phyloP scores from a whole-genome alignment of 1,139 yeast species.

The Yamadazyma oceani region DNA sequence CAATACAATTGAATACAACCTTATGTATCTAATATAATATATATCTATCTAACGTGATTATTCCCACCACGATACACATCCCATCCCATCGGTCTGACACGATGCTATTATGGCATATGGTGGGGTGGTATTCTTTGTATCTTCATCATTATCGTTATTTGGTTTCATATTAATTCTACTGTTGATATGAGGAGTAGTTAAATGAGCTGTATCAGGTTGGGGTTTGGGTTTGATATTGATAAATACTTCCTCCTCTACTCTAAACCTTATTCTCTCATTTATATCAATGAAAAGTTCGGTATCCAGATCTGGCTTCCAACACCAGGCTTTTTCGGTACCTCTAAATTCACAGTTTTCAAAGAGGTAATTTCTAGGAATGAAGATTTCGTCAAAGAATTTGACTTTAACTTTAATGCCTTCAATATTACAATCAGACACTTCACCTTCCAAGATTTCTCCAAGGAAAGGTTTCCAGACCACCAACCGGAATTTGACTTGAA shows the following conservation, averaged over 20 bases:
- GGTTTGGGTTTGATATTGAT: slow-evolving; percentile 72
- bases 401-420: slow-evolving; percentile 83
- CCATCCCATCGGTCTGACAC: slow-evolving; percentile 96
- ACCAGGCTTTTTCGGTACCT: slow-evolving; percentile 88
- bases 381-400: slow-evolving; percentile 90
- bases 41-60: slow-evolving; percentile 15
- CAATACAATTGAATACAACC: slow-evolving; percentile 78
- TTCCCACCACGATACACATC: slow-evolving; percentile 96
- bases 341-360: slow-evolving; percentile 77
- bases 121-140: slow-evolving; percentile 45
- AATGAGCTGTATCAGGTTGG: slow-evolving; percentile 1
- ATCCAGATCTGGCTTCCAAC: slow-evolving; percentile 80
- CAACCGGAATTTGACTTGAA: slow-evolving; percentile 71
- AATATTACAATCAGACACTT: slow-evolving; percentile 83
- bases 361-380: slow-evolving; percentile 76
- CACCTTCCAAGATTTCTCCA: slow-evolving; percentile 92
- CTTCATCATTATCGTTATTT: slow-evolving; percentile 34
- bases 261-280: slow-evolving; percentile 85
- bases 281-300: slow-evolving; percentile 78
- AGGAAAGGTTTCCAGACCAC: slow-evolving; percentile 90
- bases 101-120: slow-evolving; percentile 87
- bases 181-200: slow-evolving; percentile 44
- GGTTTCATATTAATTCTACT: slow-evolving; percentile 19
- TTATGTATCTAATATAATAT: neutral
- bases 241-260: slow-evolving; percentile 87